Percentiles rank a stretch among this genome's conserved stretches.
These are phyloP conservation scores for Grosmannia serpens DNA, from an alignment of 2,329 filamentous ascomycete species.

Conservation along the genomic window DNA sequence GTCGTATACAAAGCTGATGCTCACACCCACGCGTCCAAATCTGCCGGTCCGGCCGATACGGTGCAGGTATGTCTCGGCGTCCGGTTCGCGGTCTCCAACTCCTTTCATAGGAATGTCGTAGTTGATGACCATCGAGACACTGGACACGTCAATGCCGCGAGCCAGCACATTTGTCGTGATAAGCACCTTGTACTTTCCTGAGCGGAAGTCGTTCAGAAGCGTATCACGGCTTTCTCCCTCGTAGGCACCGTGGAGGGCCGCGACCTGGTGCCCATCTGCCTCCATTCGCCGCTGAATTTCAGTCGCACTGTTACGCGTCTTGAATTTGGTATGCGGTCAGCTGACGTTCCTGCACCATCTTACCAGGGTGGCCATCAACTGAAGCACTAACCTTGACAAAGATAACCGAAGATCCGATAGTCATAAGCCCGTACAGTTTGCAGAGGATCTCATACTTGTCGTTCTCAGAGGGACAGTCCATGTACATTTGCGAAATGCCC, in stretches of 20 bases:
- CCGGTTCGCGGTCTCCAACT: conserved; percentile 66
- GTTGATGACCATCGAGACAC: conserved; percentile 96
- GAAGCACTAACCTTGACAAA: conserved; percentile 69
- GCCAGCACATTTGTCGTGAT: conserved; percentile 96
- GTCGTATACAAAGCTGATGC: conserved; percentile 88
- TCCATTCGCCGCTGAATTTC: conserved; percentile 81
- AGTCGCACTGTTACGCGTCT: conserved; percentile 77
- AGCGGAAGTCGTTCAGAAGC: conserved; percentile 78
- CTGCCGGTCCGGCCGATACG: conserved; percentile 94
- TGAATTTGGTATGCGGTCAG: not conserved
- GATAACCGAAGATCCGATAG: conserved; percentile 93
- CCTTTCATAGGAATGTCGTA: conserved; percentile 78
- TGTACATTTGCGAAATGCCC: conserved; percentile 95
- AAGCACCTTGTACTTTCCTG: conserved; percentile 81
- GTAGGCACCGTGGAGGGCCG: conserved; percentile 76
- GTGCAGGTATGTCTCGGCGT: conserved; percentile 93
- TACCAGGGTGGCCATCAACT: not conserved
- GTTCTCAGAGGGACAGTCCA: conserved; percentile 73
- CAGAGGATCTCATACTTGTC: conserved; percentile 84
- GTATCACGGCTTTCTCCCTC: conserved; percentile 74
- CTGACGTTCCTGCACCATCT: not conserved
- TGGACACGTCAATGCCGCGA: conserved; percentile 86
- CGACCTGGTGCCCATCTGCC: conserved; percentile 82
- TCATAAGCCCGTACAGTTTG: conserved; percentile 91
- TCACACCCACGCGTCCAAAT: conserved; percentile 92